A percentile compares a stretch with the other conserved stretches of the same genome.
These are phyloP conservation scores for Pseudogymnoascus sp. DNA, from an alignment of 2,329 filamentous ascomycete species.

Conservation along the genomic window DNA sequence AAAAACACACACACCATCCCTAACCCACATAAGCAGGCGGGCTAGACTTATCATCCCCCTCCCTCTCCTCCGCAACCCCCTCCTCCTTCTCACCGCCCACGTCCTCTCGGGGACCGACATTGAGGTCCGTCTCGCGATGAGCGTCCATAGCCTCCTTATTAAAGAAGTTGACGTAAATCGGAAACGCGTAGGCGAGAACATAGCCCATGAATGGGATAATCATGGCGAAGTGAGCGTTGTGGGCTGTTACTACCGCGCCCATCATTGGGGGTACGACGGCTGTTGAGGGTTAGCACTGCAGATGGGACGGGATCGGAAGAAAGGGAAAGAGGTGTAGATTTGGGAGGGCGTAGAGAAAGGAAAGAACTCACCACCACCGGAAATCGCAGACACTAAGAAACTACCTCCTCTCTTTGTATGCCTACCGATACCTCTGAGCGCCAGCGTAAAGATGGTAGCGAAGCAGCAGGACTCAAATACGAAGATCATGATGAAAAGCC, in stretches of 20 bases:
- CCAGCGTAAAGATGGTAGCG: conserved; percentile 45
- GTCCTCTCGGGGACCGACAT: neutral
- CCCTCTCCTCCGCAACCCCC: neutral
- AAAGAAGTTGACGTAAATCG: conserved; percentile 14
- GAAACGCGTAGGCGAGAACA: conserved; percentile 13
- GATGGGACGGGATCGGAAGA: neutral
- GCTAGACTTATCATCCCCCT: neutral
- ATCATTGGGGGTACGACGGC: conserved; percentile 61
- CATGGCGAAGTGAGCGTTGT: neutral
- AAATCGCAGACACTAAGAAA: conserved; percentile 41
- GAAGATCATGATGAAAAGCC: conserved; percentile 42
- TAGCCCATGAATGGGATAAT: conserved; percentile 16
- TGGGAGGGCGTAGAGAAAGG: conserved; percentile 49
- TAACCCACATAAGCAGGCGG: neutral
- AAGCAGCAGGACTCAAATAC: conserved; percentile 48
- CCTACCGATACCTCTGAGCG: conserved; percentile 44
- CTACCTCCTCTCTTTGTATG: conserved; percentile 43
- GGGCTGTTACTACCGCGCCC: conserved; percentile 56
- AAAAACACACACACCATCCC: neutral
- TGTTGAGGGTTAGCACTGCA: neutral
- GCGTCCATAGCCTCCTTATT: conserved; percentile 22
- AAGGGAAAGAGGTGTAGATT: no score
- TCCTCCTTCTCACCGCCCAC: neutral
- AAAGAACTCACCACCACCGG: conserved; percentile 44
- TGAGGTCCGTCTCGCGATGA: conserved; percentile 6